Conservation (phyloP, 257 asterid species). For the Nicotiana noctiflora region DNA sequence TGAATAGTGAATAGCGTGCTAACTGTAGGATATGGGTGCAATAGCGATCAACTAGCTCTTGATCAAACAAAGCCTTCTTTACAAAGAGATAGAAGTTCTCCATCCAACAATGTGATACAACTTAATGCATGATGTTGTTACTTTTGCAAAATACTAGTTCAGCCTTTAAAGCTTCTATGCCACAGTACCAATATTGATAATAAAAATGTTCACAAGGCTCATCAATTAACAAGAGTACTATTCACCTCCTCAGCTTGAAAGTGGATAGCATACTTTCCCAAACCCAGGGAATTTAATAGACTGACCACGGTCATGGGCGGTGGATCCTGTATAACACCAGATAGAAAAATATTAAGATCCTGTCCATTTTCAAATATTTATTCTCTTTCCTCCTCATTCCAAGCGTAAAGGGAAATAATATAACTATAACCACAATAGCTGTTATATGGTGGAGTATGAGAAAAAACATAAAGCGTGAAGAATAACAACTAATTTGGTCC, state of each 20-base stretch:
- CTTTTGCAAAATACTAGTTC: neutral
- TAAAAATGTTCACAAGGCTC: neutral
- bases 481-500: neutral
- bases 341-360: constrained; percentile 4
- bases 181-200: neutral
- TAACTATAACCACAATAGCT: neutral
- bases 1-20: neutral
- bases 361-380: neutral
- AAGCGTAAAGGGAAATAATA: neutral
- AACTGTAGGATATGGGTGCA: neutral
- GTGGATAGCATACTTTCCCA: constrained; percentile 53
- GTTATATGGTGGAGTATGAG: neutral
- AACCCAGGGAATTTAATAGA: constrained; percentile 53
- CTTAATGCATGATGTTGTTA: neutral
- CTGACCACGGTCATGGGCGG: constrained; percentile 41
- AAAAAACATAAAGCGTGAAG: neutral
- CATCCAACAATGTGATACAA: neutral
- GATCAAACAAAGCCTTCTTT: neutral
- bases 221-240: neutral
- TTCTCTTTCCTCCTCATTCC: neutral
- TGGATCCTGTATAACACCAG: constrained; percentile 29
- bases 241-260: constrained; percentile 81
- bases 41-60: neutral
- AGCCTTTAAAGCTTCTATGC: neutral
- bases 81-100: neutral